phyloP scores from a whole-genome alignment of 2,329 filamentous ascomycete genomes.

The Sporothrix sp. region DNA sequence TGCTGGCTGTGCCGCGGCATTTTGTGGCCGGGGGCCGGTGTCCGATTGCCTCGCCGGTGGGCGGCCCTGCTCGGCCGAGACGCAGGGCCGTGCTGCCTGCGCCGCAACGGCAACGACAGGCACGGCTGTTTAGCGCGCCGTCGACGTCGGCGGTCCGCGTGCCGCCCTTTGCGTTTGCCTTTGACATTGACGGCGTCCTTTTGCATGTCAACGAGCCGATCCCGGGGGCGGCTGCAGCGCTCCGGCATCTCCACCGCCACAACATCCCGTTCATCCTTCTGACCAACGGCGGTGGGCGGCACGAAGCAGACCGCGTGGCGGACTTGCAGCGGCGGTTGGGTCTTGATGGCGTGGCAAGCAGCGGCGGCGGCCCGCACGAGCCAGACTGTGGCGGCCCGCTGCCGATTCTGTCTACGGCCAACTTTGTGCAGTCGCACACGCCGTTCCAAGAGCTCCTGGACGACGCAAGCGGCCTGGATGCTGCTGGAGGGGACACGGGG shows the following conservation, averaged over 20 bases:
- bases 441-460: slow-evolving; percentile 63
- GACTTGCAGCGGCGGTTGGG: slow-evolving; percentile 58
- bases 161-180: slow-evolving; percentile 30
- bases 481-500: no score
- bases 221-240: slow-evolving; percentile 63
- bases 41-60: no score
- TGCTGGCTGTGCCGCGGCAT: background rate
- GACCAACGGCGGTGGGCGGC: slow-evolving; percentile 88
- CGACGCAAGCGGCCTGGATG: slow-evolving; percentile 13
- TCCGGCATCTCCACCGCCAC: slow-evolving; percentile 62
- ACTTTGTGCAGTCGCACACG: slow-evolving; percentile 85
- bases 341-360: slow-evolving; percentile 81
- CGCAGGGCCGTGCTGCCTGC: no score
- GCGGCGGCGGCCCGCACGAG: slow-evolving; percentile 46
- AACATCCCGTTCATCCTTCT: slow-evolving; percentile 86
- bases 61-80: no score
- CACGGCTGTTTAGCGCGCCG: background rate
- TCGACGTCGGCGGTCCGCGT: background rate
- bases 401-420: slow-evolving; percentile 52
- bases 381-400: slow-evolving; percentile 30
- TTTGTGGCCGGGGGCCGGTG: background rate
- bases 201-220: slow-evolving; percentile 72
- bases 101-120: background rate
- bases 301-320: slow-evolving; percentile 61
- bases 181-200: slow-evolving; percentile 83